phyloP scores from a whole-genome alignment of 1,139 yeast genomes.

The Magnusiomyces sp. region DNA sequence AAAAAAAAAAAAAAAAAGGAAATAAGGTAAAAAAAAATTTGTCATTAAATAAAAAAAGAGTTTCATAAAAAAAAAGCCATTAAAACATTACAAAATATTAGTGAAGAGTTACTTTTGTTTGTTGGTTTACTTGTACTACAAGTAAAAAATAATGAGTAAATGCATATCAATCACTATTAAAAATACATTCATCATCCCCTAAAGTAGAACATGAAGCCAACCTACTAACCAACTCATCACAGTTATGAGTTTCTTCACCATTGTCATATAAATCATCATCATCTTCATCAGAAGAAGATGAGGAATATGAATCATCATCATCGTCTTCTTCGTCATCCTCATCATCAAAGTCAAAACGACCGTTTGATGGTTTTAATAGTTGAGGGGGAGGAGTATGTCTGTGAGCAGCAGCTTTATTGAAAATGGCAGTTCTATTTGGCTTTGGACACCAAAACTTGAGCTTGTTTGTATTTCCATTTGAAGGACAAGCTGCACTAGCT shows the following conservation, averaged over 20 bases:
- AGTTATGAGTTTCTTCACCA: background rate
- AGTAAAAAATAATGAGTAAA: background rate
- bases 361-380: background rate
- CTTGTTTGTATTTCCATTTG: background rate
- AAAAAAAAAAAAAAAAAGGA: background rate
- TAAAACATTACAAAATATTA: background rate
- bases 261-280: background rate
- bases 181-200: background rate
- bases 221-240: background rate
- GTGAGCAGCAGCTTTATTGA: constrained; percentile 4
- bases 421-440: constrained; percentile 1
- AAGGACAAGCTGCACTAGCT: background rate
- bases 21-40: background rate
- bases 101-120: background rate
- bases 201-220: background rate
- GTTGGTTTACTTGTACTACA: background rate
- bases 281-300: background rate
- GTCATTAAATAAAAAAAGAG: background rate
- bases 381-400: constrained; percentile 5
- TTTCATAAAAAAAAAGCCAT: background rate
- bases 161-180: background rate
- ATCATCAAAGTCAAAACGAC: background rate
- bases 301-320: background rate
- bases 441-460: constrained; percentile 3
- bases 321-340: constrained; percentile 4